These are phyloP conservation scores for Somion occarium DNA, from an alignment of 1,284 basidiomycete genomes.

Conservation along the genomic window DNA sequence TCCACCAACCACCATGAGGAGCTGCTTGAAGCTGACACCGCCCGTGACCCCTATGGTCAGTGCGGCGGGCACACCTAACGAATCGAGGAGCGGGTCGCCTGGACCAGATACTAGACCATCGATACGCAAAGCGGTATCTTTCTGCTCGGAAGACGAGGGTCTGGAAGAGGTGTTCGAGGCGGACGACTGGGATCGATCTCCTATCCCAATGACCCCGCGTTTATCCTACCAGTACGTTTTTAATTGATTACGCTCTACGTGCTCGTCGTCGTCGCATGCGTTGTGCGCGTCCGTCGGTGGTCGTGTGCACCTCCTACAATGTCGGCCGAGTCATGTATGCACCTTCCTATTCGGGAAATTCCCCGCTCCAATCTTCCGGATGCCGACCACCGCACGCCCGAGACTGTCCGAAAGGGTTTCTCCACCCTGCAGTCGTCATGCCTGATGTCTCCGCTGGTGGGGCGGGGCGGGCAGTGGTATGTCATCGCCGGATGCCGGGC, in stretches of 20 bases:
- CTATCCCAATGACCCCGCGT: constrained; percentile 30
- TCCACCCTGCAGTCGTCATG: too few species aligned
- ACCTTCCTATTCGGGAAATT: not conserved
- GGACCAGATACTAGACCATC: constrained; percentile 15
- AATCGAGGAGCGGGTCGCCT: constrained; percentile 17
- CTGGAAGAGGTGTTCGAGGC: constrained; percentile 47
- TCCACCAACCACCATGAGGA: constrained; percentile 31
- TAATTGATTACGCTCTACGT: not conserved
- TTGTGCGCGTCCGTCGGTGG: not conserved
- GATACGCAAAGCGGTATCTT: constrained; percentile 49
- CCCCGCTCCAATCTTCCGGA: not conserved
- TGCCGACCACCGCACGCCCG: not conserved
- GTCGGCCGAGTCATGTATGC: constrained; percentile 1
- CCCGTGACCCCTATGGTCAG: constrained; percentile 25
- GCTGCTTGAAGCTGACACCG: constrained; percentile 37
- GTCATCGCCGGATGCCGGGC: too few species aligned
- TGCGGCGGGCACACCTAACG: constrained; percentile 18
- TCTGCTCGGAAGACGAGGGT: constrained; percentile 44
- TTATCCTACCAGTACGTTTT: constrained; percentile 32
- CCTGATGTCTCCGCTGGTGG: too few species aligned
- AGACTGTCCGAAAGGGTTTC: not conserved
- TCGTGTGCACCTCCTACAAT: constrained; percentile 1
- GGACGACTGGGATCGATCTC: constrained; percentile 64
- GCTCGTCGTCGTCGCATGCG: not conserved
- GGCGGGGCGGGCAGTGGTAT: too few species aligned